These are phyloP conservation scores for Malassezia vespertilionis DNA, from an alignment of 1,284 basidiomycete genomes.

Conservation along the genomic window DNA sequence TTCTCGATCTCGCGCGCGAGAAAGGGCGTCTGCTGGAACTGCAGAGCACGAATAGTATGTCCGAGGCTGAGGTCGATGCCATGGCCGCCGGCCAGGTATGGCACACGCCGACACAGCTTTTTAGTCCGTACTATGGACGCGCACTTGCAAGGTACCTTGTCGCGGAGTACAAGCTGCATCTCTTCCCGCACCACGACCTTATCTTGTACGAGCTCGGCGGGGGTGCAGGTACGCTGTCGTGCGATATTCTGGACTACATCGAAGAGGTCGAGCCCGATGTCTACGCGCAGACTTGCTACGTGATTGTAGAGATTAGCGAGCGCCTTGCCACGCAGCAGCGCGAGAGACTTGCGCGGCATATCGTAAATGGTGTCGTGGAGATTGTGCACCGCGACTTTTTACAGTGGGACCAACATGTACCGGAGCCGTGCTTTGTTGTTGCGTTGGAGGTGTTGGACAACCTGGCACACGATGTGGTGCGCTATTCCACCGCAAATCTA, in stretches of 20 bases:
- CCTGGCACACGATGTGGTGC: slow-evolving; percentile 87
- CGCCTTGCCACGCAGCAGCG: slow-evolving; percentile 65
- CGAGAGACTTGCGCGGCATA: slow-evolving; percentile 26
- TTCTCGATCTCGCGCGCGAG: slow-evolving; percentile 25
- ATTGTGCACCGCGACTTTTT: slow-evolving; percentile 76
- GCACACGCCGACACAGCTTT: slow-evolving; percentile 97
- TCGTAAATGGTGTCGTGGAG: slow-evolving; percentile 53
- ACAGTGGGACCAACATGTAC: slow-evolving; percentile 65
- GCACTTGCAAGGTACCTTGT: slow-evolving; percentile 79
- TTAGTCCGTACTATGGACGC: slow-evolving; percentile 91
- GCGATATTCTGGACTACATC: slow-evolving; percentile 73
- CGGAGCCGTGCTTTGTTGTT: slow-evolving; percentile 78
- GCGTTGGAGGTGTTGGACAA: slow-evolving; percentile 97
- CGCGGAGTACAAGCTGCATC: slow-evolving; percentile 75
- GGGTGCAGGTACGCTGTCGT: slow-evolving; percentile 86
- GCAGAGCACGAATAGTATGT: slow-evolving; percentile 20
- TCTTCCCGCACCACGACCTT: slow-evolving; percentile 89
- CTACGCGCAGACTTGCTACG: slow-evolving; percentile 76
- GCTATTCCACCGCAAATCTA: slow-evolving; percentile 65
- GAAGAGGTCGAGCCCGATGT: slow-evolving; percentile 72
- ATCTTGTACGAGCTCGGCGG: slow-evolving; percentile 94
- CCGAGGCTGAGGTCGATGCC: slow-evolving; percentile 36
- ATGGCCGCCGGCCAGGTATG: slow-evolving; percentile 72
- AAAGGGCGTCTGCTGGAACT: slow-evolving; percentile 31
- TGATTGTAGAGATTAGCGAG: slow-evolving; percentile 83